Evolutionary conservation across 495 filamentous ascomycete species (phyloP).

Genomic region (Penicillium chermesinum): DNA sequence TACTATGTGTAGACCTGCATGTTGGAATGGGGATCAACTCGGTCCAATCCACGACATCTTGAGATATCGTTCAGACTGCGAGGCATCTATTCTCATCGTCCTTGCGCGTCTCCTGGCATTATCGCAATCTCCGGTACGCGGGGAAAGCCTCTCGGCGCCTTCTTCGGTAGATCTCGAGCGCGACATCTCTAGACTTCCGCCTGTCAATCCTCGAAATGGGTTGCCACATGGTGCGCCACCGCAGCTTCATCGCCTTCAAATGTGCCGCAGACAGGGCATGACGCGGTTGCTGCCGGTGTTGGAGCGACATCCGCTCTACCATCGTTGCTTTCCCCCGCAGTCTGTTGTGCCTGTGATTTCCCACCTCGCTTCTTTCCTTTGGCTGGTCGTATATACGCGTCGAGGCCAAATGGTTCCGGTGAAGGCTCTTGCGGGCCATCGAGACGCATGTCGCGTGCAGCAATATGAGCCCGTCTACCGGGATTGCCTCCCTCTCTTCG

Average conservation of each 20-base stretch:
- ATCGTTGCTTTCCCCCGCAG: background rate
- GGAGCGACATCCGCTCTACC: background rate
- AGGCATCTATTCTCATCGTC: too few species aligned
- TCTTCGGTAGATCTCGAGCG: too few species aligned
- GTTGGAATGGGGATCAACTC: too few species aligned
- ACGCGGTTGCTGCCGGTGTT: background rate
- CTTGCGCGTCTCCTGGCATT: too few species aligned
- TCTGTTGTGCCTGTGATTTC: background rate
- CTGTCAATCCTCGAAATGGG: conserved; percentile 25
- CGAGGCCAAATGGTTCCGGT: conserved; percentile 6
- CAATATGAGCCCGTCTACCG: conserved; percentile 8
- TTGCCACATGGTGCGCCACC: conserved; percentile 27
- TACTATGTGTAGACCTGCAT: too few species aligned
- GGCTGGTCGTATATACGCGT: conserved; percentile 8
- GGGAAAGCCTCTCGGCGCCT: too few species aligned
- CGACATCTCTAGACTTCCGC: too few species aligned
- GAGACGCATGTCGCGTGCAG: conserved; percentile 6
- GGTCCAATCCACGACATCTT: too few species aligned
- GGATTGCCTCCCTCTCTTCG: conserved; percentile 5
- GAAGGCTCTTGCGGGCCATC: conserved; percentile 8
- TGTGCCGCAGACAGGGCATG: conserved; percentile 22
- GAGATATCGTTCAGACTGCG: too few species aligned
- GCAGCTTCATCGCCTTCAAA: conserved; percentile 26
- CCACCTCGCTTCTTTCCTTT: conserved; percentile 10
- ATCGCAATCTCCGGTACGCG: too few species aligned